Evolutionary conservation across 768 basidiomycete genomes (phyloP).

Genomic region (Calvatia gigantea): DNA sequence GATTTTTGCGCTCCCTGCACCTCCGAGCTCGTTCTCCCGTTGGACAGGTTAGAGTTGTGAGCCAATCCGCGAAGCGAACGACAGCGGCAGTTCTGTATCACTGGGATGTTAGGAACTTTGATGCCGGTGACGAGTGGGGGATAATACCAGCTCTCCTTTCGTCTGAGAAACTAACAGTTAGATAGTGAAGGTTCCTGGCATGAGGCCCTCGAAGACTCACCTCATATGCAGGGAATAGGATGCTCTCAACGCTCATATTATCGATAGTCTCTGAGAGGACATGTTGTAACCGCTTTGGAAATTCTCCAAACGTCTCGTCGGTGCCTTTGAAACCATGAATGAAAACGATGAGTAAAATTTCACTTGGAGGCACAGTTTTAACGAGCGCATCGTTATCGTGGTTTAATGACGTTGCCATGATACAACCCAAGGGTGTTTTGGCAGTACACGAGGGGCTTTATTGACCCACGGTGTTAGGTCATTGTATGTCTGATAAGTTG

Average conservation of each 20-base stretch:
- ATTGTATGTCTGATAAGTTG: too few species aligned
- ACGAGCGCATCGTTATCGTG: slow-evolving; percentile 9
- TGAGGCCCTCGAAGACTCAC: slow-evolving; percentile 33
- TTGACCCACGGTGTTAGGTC: not conserved
- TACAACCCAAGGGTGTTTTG: not conserved
- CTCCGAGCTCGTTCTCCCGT: slow-evolving; percentile 71
- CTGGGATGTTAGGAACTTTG: not conserved
- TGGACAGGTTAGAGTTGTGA: slow-evolving; percentile 86
- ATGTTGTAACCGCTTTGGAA: slow-evolving; percentile 79
- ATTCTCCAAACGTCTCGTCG: slow-evolving; percentile 71
- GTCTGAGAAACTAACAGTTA: slow-evolving; percentile 45
- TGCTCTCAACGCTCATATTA: slow-evolving; percentile 58
- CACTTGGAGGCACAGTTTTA: slow-evolving; percentile 25
- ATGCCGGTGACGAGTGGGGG: not conserved
- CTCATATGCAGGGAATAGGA: slow-evolving; percentile 90
- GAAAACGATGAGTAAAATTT: slow-evolving; percentile 67
- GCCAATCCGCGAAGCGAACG: slow-evolving; percentile 87
- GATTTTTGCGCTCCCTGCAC: slow-evolving; percentile 76
- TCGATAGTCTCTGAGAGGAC: slow-evolving; percentile 63
- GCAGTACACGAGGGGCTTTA: not conserved
- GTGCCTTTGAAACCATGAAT: slow-evolving; percentile 71
- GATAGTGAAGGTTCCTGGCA: slow-evolving; percentile 6
- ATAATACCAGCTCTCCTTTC: slow-evolving; percentile 77
- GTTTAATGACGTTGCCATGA: not conserved
- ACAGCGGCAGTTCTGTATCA: slow-evolving; percentile 59